Evolutionary conservation across 345 rosid species (phyloP).

Genomic region (Salix koriyanagi): DNA sequence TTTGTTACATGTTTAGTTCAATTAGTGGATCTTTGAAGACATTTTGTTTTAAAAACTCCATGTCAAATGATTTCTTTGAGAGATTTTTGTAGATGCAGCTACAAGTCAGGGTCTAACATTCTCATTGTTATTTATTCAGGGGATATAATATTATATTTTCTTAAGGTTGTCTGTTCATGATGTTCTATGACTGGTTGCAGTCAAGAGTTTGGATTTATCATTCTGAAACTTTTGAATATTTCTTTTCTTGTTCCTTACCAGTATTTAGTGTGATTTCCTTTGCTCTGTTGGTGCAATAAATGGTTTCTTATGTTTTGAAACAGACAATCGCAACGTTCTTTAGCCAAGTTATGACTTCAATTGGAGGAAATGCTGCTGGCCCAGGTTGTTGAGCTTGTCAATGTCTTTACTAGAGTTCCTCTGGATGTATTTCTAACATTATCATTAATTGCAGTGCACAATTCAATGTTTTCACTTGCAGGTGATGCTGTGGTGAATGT

Average conservation of each 20-base stretch:
- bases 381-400: slow-evolving; percentile 29
- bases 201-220: not conserved
- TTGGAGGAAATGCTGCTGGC: slow-evolving; percentile 54
- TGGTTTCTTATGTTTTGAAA: slow-evolving; percentile 11
- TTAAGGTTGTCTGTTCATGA: not conserved
- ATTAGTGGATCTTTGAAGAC: not conserved
- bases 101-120: not conserved
- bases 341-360: slow-evolving; percentile 45
- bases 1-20: not conserved
- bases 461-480: slow-evolving; percentile 10
- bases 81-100: not conserved
- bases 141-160: not conserved
- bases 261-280: not conserved
- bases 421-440: not conserved
- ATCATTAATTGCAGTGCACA: not conserved
- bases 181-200: not conserved
- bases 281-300: not conserved
- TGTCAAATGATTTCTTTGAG: not conserved
- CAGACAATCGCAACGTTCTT: slow-evolving; percentile 49
- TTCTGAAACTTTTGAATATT: not conserved
- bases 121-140: not conserved
- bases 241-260: not conserved
- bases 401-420: not conserved
- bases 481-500: slow-evolving; percentile 33
- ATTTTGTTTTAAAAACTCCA: not conserved